These are phyloP conservation scores for Aspergillus oerlinghausenensis DNA, from an alignment of 2,329 filamentous ascomycete genomes.

Conservation along the genomic window DNA sequence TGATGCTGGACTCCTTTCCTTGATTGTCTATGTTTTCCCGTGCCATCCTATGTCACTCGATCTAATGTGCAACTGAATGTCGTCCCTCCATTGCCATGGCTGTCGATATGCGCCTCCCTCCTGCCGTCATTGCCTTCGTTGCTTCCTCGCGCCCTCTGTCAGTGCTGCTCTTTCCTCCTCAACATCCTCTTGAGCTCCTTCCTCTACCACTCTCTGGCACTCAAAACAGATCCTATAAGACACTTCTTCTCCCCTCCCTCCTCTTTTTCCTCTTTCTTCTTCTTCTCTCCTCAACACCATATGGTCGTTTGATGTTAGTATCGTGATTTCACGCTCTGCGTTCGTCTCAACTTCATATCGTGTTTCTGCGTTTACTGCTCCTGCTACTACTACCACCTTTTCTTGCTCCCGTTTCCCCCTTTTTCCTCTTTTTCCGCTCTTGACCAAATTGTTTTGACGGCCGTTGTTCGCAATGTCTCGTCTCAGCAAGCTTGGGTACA, in stretches of 20 bases:
- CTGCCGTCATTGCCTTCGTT: background rate
- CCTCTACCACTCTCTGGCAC: background rate
- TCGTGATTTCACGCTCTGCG: slow-evolving; percentile 12
- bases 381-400: slow-evolving; percentile 2
- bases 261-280: slow-evolving; percentile 8
- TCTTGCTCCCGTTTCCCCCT: background rate
- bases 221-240: background rate
- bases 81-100: background rate
- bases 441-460: slow-evolving; percentile 5
- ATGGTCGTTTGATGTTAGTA: slow-evolving; percentile 16
- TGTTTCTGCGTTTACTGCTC: slow-evolving; percentile 6
- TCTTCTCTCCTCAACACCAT: slow-evolving; percentile 9
- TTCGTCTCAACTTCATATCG: slow-evolving; percentile 12
- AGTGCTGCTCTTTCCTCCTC: background rate
- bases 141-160: background rate
- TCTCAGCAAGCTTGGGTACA: slow-evolving; percentile 14
- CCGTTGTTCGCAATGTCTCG: slow-evolving; percentile 15
- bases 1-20: background rate
- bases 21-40: background rate
- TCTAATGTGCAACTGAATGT: background rate
- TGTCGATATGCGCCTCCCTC: background rate
- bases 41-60: background rate
- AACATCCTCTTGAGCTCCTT: background rate
- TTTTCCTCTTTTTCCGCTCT: slow-evolving; percentile 5
- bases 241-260: slow-evolving; percentile 1